These are phyloP conservation scores for Brasenia schreberi DNA, from an alignment of 164 flowering plant genomes.

Conservation along the genomic window DNA sequence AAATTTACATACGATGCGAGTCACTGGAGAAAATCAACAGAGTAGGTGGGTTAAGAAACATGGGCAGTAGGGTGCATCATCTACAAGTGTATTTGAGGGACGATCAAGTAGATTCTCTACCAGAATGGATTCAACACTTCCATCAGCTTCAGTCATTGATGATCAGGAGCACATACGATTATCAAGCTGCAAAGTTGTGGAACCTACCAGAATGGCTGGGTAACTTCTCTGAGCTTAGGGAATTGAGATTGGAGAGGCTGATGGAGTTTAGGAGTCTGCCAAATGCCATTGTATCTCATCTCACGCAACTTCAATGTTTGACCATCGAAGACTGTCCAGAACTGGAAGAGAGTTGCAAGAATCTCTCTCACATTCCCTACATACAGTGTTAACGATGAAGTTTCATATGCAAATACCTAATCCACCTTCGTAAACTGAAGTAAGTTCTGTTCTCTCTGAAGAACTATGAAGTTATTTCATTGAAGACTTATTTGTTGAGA, in stretches of 20 bases:
- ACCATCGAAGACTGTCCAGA: background rate
- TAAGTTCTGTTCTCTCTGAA: no score
- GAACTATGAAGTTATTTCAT: no score
- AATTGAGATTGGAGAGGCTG: background rate
- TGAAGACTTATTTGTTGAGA: no score
- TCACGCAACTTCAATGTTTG: background rate
- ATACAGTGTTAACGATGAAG: no score
- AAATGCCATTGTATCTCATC: background rate
- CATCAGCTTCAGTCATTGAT: background rate
- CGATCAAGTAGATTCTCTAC: background rate
- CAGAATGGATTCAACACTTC: background rate
- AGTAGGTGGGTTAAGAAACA: background rate
- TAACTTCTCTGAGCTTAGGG: background rate
- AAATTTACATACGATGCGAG: no score
- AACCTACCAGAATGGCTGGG: background rate
- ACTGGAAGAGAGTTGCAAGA: no score
- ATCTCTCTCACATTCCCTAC: no score
- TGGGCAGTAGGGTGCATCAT: background rate
- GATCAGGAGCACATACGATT: no score
- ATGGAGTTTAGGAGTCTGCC: background rate
- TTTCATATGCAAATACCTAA: no score
- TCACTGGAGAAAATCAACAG: background rate
- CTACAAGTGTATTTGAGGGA: background rate
- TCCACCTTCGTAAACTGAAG: no score
- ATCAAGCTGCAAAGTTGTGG: background rate